phyloP scores from a whole-genome alignment of 441 rosid genomes.

The Gossypium davidsonii region DNA sequence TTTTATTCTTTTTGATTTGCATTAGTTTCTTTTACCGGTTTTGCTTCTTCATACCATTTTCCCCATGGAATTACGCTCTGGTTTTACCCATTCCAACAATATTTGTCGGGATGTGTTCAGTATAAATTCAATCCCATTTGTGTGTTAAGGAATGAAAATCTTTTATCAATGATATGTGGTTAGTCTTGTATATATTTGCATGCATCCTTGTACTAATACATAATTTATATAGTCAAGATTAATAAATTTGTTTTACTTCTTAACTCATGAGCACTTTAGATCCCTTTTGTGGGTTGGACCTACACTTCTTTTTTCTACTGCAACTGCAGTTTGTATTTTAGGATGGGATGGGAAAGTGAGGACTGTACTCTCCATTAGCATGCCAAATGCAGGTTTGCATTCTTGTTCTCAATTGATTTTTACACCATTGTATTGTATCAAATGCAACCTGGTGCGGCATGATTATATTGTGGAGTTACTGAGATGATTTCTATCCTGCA shows the following conservation, averaged over 20 bases:
- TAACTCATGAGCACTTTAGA: constrained; percentile 72
- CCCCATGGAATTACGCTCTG: not conserved
- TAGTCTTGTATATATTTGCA: not conserved
- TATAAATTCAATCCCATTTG: not conserved
- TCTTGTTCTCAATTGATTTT: constrained; percentile 10
- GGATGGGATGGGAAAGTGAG: constrained; percentile 99
- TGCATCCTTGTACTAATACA: not conserved
- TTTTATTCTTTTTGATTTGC: not conserved
- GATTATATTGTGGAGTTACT: constrained; percentile 17
- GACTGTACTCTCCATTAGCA: constrained; percentile 79
- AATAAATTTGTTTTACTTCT: constrained; percentile 36
- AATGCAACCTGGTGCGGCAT: not conserved
- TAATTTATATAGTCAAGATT: constrained; percentile 10
- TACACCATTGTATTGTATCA: not conserved
- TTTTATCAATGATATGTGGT: not conserved
- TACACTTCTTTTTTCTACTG: constrained; percentile 90
- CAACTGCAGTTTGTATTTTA: constrained; percentile 75
- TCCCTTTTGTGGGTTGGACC: constrained; percentile 99
- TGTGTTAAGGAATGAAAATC: not conserved
- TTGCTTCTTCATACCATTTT: not conserved
- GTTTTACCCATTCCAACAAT: not conserved
- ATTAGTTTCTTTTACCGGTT: not conserved
- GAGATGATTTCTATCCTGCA: constrained; percentile 29
- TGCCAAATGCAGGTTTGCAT: constrained; percentile 78
- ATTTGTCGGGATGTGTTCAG: not conserved